These are phyloP conservation scores for Trichoderma sp. DNA, from an alignment of 2,329 filamentous ascomycete genomes.

Conservation along the genomic window DNA sequence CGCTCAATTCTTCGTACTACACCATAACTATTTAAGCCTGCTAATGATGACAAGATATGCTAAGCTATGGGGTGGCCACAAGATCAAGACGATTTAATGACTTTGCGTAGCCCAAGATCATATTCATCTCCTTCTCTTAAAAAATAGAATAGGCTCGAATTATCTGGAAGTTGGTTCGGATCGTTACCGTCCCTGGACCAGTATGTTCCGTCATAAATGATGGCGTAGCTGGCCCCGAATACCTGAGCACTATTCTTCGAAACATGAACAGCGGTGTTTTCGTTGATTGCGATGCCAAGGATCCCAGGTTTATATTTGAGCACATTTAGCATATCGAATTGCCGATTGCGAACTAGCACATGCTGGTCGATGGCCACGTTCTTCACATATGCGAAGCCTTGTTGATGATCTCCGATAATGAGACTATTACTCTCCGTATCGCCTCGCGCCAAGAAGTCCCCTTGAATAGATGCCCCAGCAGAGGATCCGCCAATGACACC, in stretches of 20 bases:
- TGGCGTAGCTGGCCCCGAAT: constrained; percentile 17
- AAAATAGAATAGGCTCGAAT: constrained; percentile 8
- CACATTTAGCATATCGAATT: constrained; percentile 14
- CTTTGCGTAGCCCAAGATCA: constrained; percentile 11
- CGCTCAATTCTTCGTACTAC: neutral
- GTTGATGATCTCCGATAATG: constrained; percentile 21
- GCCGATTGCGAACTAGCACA: constrained; percentile 16
- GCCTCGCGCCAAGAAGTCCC: constrained; percentile 17
- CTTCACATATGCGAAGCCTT: constrained; percentile 20
- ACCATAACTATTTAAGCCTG: neutral
- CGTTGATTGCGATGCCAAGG: constrained; percentile 12
- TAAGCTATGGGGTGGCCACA: neutral
- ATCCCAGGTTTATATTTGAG: constrained; percentile 22
- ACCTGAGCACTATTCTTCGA: constrained; percentile 10
- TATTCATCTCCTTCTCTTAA: constrained; percentile 13
- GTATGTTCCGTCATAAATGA: constrained; percentile 22
- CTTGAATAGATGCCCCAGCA: constrained; percentile 18
- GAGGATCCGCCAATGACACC: constrained; percentile 18
- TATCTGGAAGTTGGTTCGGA: constrained; percentile 11
- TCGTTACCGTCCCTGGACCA: constrained; percentile 15
- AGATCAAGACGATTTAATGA: neutral
- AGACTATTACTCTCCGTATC: constrained; percentile 17
- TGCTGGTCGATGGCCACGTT: constrained; percentile 23
- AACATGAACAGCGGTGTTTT: constrained; percentile 13
- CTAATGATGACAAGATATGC: neutral